Percentiles rank a stretch among this genome's conserved stretches.
Evolutionary conservation across 768 basidiomycete genomes (phyloP).

Genomic region (Lyophyllum shimeji): DNA sequence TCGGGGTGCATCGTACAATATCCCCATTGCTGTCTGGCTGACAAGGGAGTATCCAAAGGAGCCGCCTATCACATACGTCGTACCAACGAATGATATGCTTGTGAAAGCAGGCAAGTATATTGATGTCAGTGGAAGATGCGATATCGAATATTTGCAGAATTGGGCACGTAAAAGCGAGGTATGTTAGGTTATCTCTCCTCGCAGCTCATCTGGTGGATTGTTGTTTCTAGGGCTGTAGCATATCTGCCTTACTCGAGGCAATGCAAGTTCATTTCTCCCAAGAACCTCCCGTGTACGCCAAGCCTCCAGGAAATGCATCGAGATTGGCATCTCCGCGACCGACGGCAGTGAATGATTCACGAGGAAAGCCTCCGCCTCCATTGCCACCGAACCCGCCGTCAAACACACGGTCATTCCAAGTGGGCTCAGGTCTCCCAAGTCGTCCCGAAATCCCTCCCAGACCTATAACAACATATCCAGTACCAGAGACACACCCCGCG

Average conservation of each 20-base stretch:
- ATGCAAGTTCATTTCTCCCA: slow-evolving; percentile 83
- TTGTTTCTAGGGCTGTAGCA: slow-evolving; percentile 63
- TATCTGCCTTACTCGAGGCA: slow-evolving; percentile 71
- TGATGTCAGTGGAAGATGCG: slow-evolving; percentile 78
- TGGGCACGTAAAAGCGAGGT: slow-evolving; percentile 90
- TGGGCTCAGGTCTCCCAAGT: slow-evolving; percentile 14
- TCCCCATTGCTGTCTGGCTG: slow-evolving; percentile 89
- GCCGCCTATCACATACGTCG: slow-evolving; percentile 88
- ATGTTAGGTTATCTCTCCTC: slow-evolving; percentile 26
- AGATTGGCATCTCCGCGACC: slow-evolving; percentile 11
- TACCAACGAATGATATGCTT: slow-evolving; percentile 89
- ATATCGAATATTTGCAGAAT: slow-evolving; percentile 63
- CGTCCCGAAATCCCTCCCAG: slow-evolving; percentile 35
- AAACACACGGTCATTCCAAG: slow-evolving; percentile 17
- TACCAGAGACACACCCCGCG: slow-evolving; percentile 1
- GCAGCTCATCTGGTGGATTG: slow-evolving; percentile 12
- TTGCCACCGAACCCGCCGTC: slow-evolving; percentile 21
- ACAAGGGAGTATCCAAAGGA: slow-evolving; percentile 78
- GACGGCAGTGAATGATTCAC: slow-evolving; percentile 14
- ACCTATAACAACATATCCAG: slow-evolving; percentile 21
- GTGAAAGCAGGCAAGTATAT: slow-evolving; percentile 74
- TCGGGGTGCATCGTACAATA: slow-evolving; percentile 80
- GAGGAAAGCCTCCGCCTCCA: slow-evolving; percentile 36
- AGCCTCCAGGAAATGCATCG: slow-evolving; percentile 45
- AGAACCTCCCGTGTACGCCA: slow-evolving; percentile 88